phyloP scores from a whole-genome alignment of 257 asterid species.

The Ophiorrhiza pumila region DNA sequence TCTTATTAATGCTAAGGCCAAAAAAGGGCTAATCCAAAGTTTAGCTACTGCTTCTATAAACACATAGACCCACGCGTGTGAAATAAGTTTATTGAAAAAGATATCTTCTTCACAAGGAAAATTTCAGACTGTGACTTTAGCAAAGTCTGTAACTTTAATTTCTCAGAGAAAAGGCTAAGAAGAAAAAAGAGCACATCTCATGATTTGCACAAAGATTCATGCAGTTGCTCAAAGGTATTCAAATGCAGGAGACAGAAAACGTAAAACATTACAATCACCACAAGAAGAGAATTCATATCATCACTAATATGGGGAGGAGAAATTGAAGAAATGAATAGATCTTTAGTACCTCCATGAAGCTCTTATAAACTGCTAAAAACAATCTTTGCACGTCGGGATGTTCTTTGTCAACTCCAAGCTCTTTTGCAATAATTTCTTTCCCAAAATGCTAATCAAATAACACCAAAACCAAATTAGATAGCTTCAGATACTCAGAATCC shows the following conservation, averaged over 20 bases:
- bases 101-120: not conserved
- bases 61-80: not conserved
- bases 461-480: not conserved
- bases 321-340: not conserved
- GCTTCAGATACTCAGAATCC: not conserved
- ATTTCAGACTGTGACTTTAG: not conserved
- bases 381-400: slow-evolving; percentile 76
- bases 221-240: not conserved
- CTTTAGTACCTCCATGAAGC: slow-evolving; percentile 82
- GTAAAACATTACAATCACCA: not conserved
- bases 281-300: not conserved
- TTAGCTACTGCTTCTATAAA: no score
- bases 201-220: not conserved
- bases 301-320: not conserved
- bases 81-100: not conserved
- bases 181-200: not conserved
- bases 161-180: no score
- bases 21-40: no score
- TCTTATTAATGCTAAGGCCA: not conserved
- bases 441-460: slow-evolving; percentile 69
- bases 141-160: not conserved
- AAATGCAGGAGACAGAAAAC: not conserved
- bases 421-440: slow-evolving; percentile 82
- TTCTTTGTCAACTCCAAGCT: slow-evolving; percentile 68
- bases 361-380: slow-evolving; percentile 73